Evolutionary conservation across 352 stramenopile genomes (phyloP).

Genomic region (Blastocystis sp.): DNA sequence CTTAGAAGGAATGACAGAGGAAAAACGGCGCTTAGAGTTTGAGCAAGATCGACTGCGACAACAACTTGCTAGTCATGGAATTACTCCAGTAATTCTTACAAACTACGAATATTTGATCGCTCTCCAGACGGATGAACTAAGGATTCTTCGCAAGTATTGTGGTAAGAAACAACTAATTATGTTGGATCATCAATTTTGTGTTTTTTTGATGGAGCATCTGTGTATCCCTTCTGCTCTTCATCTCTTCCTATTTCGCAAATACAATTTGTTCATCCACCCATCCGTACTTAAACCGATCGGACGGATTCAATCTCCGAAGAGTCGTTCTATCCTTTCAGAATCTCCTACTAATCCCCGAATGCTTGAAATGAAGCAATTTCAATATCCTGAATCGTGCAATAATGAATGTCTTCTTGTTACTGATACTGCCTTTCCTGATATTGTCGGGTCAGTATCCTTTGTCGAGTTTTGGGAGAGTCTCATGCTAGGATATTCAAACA

Average conservation of each 20-base stretch:
- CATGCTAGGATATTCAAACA: not conserved
- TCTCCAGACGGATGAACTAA: not conserved
- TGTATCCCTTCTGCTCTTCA: not conserved
- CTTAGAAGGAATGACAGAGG: not conserved
- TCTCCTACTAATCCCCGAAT: not conserved
- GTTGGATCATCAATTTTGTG: not conserved
- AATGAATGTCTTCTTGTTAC: not conserved
- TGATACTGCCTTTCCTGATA: not conserved
- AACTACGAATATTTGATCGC: not conserved
- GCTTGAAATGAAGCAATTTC: not conserved
- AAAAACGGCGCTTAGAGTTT: not conserved
- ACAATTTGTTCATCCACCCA: not conserved
- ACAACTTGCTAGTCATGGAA: not conserved
- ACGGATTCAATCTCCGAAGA: not conserved
- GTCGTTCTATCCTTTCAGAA: not conserved
- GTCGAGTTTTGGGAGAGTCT: not conserved
- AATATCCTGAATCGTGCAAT: not conserved
- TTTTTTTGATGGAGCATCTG: not conserved
- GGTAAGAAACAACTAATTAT: not conserved
- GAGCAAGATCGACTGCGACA: not conserved
- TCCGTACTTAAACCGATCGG: not conserved
- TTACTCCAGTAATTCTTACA: conserved; percentile 1
- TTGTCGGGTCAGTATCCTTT: not conserved
- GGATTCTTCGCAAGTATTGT: not conserved
- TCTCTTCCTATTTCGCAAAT: conserved; percentile 18